Base-by-base conservation (phyloP, 441 rosid species). In the Mallotus repandus region DNA sequence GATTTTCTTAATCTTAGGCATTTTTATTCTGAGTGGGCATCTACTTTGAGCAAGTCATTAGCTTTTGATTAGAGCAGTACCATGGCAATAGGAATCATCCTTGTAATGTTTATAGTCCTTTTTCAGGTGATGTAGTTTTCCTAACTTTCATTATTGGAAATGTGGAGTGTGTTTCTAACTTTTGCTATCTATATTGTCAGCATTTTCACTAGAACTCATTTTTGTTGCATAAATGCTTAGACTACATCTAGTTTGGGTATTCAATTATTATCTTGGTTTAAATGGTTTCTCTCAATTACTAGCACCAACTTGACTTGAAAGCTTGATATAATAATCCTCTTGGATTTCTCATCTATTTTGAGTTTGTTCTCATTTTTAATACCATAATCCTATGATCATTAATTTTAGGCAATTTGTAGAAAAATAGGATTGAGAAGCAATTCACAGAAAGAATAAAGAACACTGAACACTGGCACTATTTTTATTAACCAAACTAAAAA, bases 31-130 rank as follows among this genome's bases (percentile, higher is more conserved):
- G 85, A 89, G 82, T 54, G 80, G 69, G 93, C 98, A 71, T 79
- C 96, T 54, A 35, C 81, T 14, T 74, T 91, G 78, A 92, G 99
- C 91, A 78, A 88, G 76, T 94, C 99, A 25, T 77, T 92, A 74
- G 84, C 80, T 10, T 92, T 94, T 82, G 92, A 92, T 85, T 94
- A 94, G 75, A 73, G 93, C 83, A 86, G 99, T 78, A 94, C 98
- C 46, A 94, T 94, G 98, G 86, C 90, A 77, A 79, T 89, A 77
- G 99, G 99, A 25, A 75, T 91, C 76, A 79, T 94, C 84, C 99
- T 94, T 80, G 96, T 94, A 54, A 78, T 89, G 74, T 68, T 94
- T 75, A 84, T 92, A 63, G 87, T 94, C 53, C 93, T 94, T 71
- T 94, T 91, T 80, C 99, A 94, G 98, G 99, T 94, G 78, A 50